phyloP scores from a whole-genome alignment of 768 basidiomycete species.

The Tephrocybe sp. region DNA sequence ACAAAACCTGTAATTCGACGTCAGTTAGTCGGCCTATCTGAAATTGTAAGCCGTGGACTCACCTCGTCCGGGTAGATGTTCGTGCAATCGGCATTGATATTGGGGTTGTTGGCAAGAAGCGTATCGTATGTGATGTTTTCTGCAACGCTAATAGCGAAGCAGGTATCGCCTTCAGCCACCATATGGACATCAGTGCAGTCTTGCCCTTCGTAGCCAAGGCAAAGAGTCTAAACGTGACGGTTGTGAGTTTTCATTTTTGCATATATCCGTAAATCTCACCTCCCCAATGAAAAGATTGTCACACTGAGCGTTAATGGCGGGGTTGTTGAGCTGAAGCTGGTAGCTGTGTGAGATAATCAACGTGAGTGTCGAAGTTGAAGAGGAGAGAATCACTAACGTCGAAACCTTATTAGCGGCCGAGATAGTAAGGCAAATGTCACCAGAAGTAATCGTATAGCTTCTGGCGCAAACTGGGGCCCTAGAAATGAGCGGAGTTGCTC shows the following conservation, averaged over 20 bases:
- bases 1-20: background rate
- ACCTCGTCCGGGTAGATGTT: conserved; percentile 66
- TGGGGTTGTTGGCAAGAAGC: conserved; percentile 62
- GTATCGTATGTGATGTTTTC: conserved; percentile 42
- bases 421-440: conserved; percentile 58
- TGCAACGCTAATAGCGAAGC: conserved; percentile 36
- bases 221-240: conserved; percentile 34
- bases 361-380: background rate
- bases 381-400: conserved; percentile 31
- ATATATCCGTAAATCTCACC: conserved; percentile 23
- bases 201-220: conserved; percentile 52
- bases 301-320: conserved; percentile 49
- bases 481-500: conserved; percentile 3
- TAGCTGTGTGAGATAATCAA: conserved; percentile 29
- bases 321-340: conserved; percentile 57
- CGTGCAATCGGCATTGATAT: conserved; percentile 46
- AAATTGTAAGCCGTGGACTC: background rate
- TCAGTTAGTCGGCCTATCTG: background rate
- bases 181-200: conserved; percentile 56
- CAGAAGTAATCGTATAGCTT: conserved; percentile 45
- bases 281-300: conserved; percentile 53
- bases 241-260: background rate
- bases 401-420: conserved; percentile 44
- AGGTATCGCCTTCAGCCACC: conserved; percentile 48
- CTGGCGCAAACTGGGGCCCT: conserved; percentile 37